A percentile compares a stretch with the other conserved stretches of the same genome.
phyloP scores from a whole-genome alignment of 352 stramenopile genomes.

The Phytophthora podocarpi region DNA sequence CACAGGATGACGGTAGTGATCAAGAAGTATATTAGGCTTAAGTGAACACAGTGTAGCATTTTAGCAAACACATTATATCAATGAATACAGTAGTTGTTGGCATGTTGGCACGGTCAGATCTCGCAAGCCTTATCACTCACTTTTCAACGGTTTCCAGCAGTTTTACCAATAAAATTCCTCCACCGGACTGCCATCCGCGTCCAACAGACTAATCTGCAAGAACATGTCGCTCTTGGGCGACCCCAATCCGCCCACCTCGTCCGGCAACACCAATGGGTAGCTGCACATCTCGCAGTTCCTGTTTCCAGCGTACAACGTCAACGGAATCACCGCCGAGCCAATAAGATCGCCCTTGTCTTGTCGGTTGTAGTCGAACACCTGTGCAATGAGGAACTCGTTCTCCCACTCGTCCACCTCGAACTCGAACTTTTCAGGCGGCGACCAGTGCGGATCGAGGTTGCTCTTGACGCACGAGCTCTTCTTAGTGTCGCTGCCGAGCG shows the following conservation, averaged over 20 bases:
- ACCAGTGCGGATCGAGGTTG: slow-evolving; percentile 72
- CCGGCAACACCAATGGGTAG: slow-evolving; percentile 73
- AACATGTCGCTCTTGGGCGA: slow-evolving; percentile 67
- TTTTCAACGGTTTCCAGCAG: no score
- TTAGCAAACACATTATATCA: no score
- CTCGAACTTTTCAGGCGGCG: slow-evolving; percentile 72
- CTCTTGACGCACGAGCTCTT: slow-evolving; percentile 73
- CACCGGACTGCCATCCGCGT: slow-evolving; percentile 53
- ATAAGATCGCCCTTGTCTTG: slow-evolving; percentile 66
- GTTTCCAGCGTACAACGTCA: slow-evolving; percentile 65
- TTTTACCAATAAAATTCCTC: slow-evolving; percentile 49
- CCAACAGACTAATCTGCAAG: slow-evolving; percentile 64
- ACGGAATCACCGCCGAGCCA: slow-evolving; percentile 69
- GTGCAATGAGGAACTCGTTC: slow-evolving; percentile 65
- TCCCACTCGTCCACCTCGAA: slow-evolving; percentile 70
- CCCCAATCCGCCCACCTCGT: slow-evolving; percentile 58
- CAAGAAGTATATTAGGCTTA: no score
- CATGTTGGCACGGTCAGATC: no score
- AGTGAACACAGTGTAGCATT: no score
- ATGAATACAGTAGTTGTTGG: no score
- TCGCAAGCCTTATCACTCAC: neutral
- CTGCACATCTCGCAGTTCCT: slow-evolving; percentile 70
- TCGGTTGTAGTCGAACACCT: slow-evolving; percentile 71
- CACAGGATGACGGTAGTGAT: no score
- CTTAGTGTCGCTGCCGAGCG: slow-evolving; percentile 44